Base-by-base conservation (phyloP, 1,284 basidiomycete genomes). In the Gymnopus androsaceus region DNA sequence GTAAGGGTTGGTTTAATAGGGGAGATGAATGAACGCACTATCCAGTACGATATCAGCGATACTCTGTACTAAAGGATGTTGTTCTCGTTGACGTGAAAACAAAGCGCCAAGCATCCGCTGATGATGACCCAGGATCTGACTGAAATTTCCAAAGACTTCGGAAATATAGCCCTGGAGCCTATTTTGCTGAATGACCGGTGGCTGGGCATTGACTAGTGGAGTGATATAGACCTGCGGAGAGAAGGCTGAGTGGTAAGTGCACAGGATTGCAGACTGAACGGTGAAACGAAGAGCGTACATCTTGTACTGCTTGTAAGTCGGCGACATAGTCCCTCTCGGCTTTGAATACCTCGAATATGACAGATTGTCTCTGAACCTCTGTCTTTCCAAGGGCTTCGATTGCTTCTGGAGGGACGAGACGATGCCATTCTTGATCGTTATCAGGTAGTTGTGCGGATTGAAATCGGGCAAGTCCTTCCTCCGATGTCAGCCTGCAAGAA, bases 321-420 rank as follows among this genome's bases (percentile, higher is more conserved):
- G 75, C 63, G 9, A 93, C 89, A 68, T 93, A 94, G 60, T 90
- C 87, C 61, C 82, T 78, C 71, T 94, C 92, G 1, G 87, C 83
- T 70, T 90, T 90, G 71, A 93, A 85, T 44, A 92, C 69, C 66
- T 94, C 92, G 66, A 93, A 94, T 31, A 93, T 77, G 6, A 89
- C 81, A 12, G 87, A 91, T 67, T 94, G 92, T 44, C 92, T 78
- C 58, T 87, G 82, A 12, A 92, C 85, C 67, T 93, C 92, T 51
- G 80, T 69, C 64, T 84, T 82, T 19, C 83, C 85, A 1, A 94
- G 72, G 0, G 83, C 84, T 36, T 87, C 82, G n/a, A 78, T 75
- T 0, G 90, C 84, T 62, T 81, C 81, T 17, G 72, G 60, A 6
- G 90, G 87, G 1, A 93, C 88, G 5, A 94, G 76, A 50, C 79